Evolutionary conservation across 768 basidiomycete species (phyloP).

Genomic region (Lepiota venenata): DNA sequence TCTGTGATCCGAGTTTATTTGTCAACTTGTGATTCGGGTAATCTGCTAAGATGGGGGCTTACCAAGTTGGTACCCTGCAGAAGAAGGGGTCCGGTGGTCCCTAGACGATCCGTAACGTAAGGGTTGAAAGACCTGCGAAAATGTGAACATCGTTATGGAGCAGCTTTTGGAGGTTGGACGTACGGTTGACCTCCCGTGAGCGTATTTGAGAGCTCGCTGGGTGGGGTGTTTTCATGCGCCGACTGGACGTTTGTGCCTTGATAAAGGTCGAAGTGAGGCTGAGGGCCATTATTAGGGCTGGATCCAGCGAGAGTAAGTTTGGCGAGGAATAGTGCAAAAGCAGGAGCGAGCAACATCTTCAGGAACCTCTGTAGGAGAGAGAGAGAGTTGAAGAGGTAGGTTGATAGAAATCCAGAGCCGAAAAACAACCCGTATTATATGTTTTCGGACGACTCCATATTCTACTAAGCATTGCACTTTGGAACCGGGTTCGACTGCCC

Average conservation of each 20-base stretch:
- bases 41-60: neutral
- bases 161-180: neutral
- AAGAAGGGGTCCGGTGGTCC: slow-evolving; percentile 13
- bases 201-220: slow-evolving; percentile 11
- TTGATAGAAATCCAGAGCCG: neutral
- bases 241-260: neutral
- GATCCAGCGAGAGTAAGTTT: slow-evolving; percentile 1
- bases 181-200: slow-evolving; percentile 14
- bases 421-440: neutral
- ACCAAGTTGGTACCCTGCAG: slow-evolving; percentile 15
- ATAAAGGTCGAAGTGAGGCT: neutral
- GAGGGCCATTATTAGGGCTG: neutral
- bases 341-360: slow-evolving; percentile 4
- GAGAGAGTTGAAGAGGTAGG: neutral
- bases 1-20: slow-evolving; percentile 2
- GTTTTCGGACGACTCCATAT: neutral
- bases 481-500: neutral
- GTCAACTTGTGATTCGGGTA: neutral
- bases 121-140: slow-evolving; percentile 10
- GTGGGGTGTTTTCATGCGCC: slow-evolving; percentile 5
- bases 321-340: slow-evolving; percentile 7
- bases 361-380: neutral
- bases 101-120: slow-evolving; percentile 13
- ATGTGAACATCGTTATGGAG: neutral
- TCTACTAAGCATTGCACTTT: neutral